A percentile compares a stretch with the other conserved stretches of the same genome.
Evolutionary conservation across 768 basidiomycete species (phyloP).

Genomic region (Cystobasidiopsis lactophilus): DNA sequence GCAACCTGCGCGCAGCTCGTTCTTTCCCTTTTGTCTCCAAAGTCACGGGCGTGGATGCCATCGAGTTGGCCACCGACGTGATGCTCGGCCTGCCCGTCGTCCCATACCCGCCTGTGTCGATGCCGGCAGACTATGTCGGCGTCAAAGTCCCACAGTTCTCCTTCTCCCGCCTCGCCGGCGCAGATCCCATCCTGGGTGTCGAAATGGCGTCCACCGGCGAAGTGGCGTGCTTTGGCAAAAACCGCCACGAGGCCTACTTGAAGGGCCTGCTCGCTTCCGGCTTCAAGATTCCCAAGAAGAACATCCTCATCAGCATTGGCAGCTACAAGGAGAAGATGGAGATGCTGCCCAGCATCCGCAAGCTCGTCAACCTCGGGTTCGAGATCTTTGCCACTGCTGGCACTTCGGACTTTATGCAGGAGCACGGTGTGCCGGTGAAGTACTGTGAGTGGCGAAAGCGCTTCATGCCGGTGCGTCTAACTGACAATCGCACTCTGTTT

Average conservation of each 20-base stretch:
- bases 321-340: constrained; percentile 95
- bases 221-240: constrained; percentile 90
- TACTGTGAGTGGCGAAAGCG: constrained; percentile 17
- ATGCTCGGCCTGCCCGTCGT: constrained; percentile 82
- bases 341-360: constrained; percentile 82
- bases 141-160: constrained; percentile 99
- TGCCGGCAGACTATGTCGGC: constrained; percentile 85
- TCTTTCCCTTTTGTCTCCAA: constrained; percentile 99
- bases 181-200: constrained; percentile 90
- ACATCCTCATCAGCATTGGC: constrained; percentile 87
- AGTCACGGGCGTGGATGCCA: constrained; percentile 89
- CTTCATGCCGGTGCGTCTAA: not conserved
- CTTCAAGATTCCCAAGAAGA: constrained; percentile 85
- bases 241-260: constrained; percentile 96
- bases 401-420: constrained; percentile 89
- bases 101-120: constrained; percentile 64
- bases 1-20: constrained; percentile 87
- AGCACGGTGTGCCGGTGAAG: constrained; percentile 77
- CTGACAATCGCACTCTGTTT: not conserved
- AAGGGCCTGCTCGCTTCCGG: constrained; percentile 94
- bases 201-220: constrained; percentile 99
- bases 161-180: constrained; percentile 85
- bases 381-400: constrained; percentile 93
- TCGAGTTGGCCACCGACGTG: constrained; percentile 96
- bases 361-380: constrained; percentile 75